Conservation (phyloP, 2,329 filamentous ascomycete species). For the Xylaria digitata region DNA sequence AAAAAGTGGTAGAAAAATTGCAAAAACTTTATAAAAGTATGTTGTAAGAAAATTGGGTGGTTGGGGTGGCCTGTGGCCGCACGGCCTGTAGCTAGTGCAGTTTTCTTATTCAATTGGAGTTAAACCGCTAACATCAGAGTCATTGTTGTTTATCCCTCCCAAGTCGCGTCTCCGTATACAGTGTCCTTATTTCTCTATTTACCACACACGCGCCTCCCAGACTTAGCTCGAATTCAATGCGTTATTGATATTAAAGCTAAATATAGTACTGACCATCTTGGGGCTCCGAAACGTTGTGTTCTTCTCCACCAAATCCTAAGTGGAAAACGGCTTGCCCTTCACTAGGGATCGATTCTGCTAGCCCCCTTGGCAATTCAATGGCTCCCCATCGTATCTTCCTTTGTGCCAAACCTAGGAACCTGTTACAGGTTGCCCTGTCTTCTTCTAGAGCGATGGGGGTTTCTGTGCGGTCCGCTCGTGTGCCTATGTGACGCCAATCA, state of each 20-base stretch:
- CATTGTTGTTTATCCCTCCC: too few relatives aligned
- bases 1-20: too few relatives aligned
- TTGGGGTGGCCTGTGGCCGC: too few relatives aligned
- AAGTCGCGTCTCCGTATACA: too few relatives aligned
- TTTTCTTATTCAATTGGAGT: too few relatives aligned
- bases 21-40: too few relatives aligned
- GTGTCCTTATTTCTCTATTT: too few relatives aligned
- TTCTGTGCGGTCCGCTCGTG: not conserved
- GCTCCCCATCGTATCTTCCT: conserved; percentile 13
- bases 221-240: too few relatives aligned
- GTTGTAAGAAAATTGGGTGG: too few relatives aligned
- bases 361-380: not conserved
- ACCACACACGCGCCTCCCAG: too few relatives aligned
- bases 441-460: not conserved
- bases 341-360: not conserved
- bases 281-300: conserved; percentile 5
- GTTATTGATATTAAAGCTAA: not conserved
- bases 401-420: not conserved
- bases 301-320: conserved; percentile 18
- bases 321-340: not conserved
- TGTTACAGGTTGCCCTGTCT: not conserved
- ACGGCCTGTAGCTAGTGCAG: too few relatives aligned
- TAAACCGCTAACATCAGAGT: too few relatives aligned
- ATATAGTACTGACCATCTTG: not conserved
- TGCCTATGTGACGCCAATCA: not conserved